phyloP scores from a whole-genome alignment of 2,329 filamentous ascomycete genomes.

The Ophiostoma novo-ulmi region DNA sequence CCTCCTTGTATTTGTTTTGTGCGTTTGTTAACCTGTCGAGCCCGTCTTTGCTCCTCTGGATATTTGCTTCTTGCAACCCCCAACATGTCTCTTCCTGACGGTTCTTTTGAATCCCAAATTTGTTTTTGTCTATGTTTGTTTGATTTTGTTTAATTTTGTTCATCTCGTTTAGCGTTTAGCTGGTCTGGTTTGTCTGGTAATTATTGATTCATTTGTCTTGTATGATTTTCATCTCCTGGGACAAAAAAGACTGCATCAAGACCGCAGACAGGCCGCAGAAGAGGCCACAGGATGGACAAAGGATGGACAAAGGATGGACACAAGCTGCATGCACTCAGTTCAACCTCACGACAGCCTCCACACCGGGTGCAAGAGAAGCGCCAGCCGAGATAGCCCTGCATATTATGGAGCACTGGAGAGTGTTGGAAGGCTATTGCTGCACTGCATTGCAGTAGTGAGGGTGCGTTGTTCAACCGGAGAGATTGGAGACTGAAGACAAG shows the following conservation, averaged over 20 bases:
- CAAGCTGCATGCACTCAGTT: neutral
- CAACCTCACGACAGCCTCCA: neutral
- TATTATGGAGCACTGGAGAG: neutral
- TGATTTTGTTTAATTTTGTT: neutral
- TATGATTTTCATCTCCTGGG: neutral
- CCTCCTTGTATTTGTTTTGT: neutral
- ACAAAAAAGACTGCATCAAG: neutral
- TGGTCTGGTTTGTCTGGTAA: too few species aligned
- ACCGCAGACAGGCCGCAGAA: neutral
- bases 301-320: too few species aligned
- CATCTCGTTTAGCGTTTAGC: too few species aligned
- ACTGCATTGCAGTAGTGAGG: neutral
- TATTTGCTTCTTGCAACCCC: neutral
- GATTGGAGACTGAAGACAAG: neutral
- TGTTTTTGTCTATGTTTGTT: neutral
- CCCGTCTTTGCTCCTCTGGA: neutral
- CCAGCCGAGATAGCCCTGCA: neutral
- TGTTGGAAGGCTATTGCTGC: neutral
- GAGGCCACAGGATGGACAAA: neutral
- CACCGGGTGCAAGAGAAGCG: neutral
- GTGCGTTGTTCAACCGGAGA: neutral
- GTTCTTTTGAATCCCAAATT: constrained; percentile 6
- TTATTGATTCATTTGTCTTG: too few species aligned
- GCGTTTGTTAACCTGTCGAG: too few species aligned
- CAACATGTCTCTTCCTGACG: constrained; percentile 1